phyloP scores from a whole-genome alignment of 2,329 filamentous ascomycete species.

The Botrytis cinerea region DNA sequence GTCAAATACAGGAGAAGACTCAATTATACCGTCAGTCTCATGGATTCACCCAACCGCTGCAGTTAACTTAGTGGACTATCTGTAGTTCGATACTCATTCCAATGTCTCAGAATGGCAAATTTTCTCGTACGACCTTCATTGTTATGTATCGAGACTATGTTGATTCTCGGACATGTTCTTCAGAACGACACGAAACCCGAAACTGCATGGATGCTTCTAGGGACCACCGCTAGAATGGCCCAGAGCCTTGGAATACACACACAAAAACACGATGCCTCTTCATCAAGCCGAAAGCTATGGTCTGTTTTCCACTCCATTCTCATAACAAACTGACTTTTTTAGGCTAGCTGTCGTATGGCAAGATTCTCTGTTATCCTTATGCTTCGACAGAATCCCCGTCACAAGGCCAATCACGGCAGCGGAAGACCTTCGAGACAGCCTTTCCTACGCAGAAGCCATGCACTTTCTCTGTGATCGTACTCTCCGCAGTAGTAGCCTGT shows the following conservation, averaged over 20 bases:
- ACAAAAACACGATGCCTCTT: constrained; percentile 4
- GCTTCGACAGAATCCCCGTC: constrained; percentile 29
- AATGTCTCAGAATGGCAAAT: constrained; percentile 61
- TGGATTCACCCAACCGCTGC: neutral
- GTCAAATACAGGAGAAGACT: neutral
- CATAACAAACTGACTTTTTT: neutral
- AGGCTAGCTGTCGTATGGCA: constrained; percentile 12
- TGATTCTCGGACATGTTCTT: constrained; percentile 61
- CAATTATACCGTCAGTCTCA: constrained; percentile 10
- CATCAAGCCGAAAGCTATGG: constrained; percentile 26
- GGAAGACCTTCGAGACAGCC: neutral
- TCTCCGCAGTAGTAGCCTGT: neutral
- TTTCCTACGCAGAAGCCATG: constrained; percentile 4
- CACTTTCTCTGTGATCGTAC: neutral
- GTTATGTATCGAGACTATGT: constrained; percentile 61
- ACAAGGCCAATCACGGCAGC: constrained; percentile 42
- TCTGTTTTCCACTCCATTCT: constrained; percentile 2
- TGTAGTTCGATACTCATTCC: constrained; percentile 45
- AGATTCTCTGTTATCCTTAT: constrained; percentile 7
- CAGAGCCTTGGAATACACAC: constrained; percentile 61
- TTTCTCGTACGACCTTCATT: constrained; percentile 62
- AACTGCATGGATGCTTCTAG: constrained; percentile 63
- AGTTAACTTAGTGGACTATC: constrained; percentile 2
- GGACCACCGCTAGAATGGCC: constrained; percentile 62
- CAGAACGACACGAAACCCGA: constrained; percentile 68